phyloP scores from a whole-genome alignment of 805 yeast species.

The Starmerella bombicola region DNA sequence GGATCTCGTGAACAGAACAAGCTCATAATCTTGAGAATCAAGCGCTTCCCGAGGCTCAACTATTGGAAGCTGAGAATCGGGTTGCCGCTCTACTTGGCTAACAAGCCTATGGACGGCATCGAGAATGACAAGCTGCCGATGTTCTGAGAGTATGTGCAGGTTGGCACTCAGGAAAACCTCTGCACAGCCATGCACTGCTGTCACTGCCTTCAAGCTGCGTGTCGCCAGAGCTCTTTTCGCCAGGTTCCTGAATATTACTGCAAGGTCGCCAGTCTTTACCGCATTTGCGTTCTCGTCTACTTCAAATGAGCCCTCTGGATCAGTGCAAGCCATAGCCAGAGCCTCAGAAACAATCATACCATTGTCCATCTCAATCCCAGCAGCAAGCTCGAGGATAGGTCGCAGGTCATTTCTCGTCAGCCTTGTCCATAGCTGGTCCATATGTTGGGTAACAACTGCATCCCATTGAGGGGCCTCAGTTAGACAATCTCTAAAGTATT shows the following conservation, averaged over 20 bases:
- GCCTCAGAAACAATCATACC: slow-evolving; percentile 30
- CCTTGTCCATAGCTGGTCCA: slow-evolving; percentile 18
- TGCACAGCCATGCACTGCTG: slow-evolving; percentile 11
- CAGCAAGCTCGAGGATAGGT: slow-evolving; percentile 30
- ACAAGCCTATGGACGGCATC: slow-evolving; percentile 3
- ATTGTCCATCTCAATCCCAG: slow-evolving; percentile 29
- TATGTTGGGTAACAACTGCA: slow-evolving; percentile 22
- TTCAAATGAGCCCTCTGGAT: background rate
- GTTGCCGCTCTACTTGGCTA: background rate
- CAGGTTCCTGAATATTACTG: slow-evolving; percentile 1
- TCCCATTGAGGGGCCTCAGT: slow-evolving; percentile 30
- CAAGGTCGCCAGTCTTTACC: slow-evolving; percentile 1
- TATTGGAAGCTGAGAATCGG: background rate
- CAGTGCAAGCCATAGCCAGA: slow-evolving; percentile 24
- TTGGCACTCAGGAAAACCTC: slow-evolving; percentile 10
- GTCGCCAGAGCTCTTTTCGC: slow-evolving; percentile 10
- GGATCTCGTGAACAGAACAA: slow-evolving; percentile 13
- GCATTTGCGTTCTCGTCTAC: background rate
- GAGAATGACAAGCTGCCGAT: slow-evolving; percentile 2
- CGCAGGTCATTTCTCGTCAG: slow-evolving; percentile 24
- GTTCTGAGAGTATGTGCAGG: background rate
- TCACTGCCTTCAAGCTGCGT: slow-evolving; percentile 1
- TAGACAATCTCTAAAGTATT: slow-evolving; percentile 31
- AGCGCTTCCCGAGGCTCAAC: slow-evolving; percentile 10
- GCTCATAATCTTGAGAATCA: slow-evolving; percentile 8